Conservation (phyloP, 768 basidiomycete genomes). For the Pleurotus eryngii region DNA sequence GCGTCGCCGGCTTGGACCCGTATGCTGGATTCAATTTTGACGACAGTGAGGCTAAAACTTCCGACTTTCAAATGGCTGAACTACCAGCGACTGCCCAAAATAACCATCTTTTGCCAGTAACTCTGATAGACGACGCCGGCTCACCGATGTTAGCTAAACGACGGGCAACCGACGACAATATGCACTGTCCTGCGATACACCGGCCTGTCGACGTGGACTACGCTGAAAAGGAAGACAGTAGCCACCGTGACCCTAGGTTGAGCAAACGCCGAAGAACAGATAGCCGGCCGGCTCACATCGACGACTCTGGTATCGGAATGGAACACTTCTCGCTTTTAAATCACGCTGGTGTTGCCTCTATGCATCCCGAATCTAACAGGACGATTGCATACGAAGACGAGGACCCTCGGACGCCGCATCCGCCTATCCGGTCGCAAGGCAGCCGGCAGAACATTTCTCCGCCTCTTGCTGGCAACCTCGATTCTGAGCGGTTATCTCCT, state of each 20-base stretch:
- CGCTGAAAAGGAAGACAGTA: background rate
- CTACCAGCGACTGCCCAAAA: background rate
- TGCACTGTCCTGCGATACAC: too few species aligned
- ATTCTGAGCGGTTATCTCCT: background rate
- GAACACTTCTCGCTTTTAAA: constrained; percentile 14
- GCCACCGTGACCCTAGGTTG: background rate
- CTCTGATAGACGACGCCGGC: too few species aligned
- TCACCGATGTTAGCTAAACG: background rate
- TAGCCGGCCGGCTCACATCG: constrained; percentile 11
- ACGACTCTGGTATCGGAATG: constrained; percentile 10
- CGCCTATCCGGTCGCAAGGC: background rate
- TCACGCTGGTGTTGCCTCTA: background rate
- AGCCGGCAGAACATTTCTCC: background rate
- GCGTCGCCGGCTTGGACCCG: constrained; percentile 13
- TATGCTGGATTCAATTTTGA: background rate
- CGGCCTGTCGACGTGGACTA: background rate
- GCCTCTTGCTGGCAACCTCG: background rate
- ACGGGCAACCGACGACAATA: background rate
- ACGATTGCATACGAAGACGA: background rate
- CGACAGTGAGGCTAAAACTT: constrained; percentile 1
- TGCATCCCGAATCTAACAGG: background rate
- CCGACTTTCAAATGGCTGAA: background rate
- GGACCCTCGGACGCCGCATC: background rate
- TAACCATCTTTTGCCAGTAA: background rate
- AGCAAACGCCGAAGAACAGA: background rate